Evolutionary conservation across 1,139 yeast species (phyloP), one percentile per base, ranked within the genome.

Genomic region (Eremothecium coryli): DNA sequence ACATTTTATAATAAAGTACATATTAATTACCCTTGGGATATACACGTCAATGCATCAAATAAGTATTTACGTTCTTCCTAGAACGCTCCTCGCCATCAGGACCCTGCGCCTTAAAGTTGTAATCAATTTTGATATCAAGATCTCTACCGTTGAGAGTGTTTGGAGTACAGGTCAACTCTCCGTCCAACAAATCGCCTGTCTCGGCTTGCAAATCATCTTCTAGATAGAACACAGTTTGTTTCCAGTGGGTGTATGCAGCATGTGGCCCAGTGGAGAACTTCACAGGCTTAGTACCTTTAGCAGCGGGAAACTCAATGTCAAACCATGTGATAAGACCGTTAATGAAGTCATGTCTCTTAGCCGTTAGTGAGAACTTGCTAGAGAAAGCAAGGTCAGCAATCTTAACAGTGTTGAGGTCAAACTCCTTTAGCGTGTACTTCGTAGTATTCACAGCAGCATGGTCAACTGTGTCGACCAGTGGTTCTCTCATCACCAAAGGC

Each of bases 241-340:
- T 93, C 99, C 99, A 93, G 58, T 82, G 94, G 17, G 93, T 82
- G 64, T 81, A 81, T 45, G 73, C 71, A 35, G 77, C 73, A 66
- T 78, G 81, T 28, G 94, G 90, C 21, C 93, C 93, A 13, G 94
- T 82, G 24, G 82, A 74, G 52, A 82, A 80, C 23, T 66, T 66
- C 30, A 79, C 76, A 39, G 69, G 72, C 45, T 73, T 75, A 31
- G 46, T 42, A 21, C 54, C 56, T 44, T 78, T 76, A 36, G 71
- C 69, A 23, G 58, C 59, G 38, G 85, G 82, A 71, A 90, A 90
- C 48, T 74, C 86, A 52, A 88, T 82, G 54, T 90, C 98, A 58
- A 88, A 90, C 96, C 97, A 90, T 16, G 88, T 81, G 44, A 93
- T 76, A 44, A 82, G 66, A 22, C 96, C 99, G 52, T 86, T 96